Percentiles rank a stretch among this genome's conserved stretches.
These are phyloP conservation scores for Talaromyces marneffei DNA, from an alignment of 2,329 filamentous ascomycete species.

Conservation along the genomic window DNA sequence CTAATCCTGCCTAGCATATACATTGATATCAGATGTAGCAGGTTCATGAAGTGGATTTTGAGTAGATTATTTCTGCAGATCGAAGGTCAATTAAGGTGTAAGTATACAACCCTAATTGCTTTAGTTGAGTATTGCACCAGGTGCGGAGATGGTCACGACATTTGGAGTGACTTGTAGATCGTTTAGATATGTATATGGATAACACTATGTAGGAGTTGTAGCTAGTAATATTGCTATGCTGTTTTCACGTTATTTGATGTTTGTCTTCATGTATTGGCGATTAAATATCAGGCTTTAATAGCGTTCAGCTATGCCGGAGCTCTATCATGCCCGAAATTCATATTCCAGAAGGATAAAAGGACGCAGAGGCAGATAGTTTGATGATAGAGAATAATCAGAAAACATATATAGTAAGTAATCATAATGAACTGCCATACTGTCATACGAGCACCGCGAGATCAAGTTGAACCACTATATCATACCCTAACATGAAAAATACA, in stretches of 20 bases:
- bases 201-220: background rate
- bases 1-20: background rate
- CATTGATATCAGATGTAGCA: background rate
- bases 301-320: background rate
- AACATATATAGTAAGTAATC: too few relatives aligned
- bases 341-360: background rate
- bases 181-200: background rate
- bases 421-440: too few relatives aligned
- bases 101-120: background rate
- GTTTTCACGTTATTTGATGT: too few relatives aligned
- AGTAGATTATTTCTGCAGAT: background rate
- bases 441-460: background rate
- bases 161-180: background rate
- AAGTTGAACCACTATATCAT: too few relatives aligned
- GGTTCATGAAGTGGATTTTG: background rate
- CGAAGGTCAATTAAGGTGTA: background rate
- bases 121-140: background rate
- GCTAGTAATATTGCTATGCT: background rate
- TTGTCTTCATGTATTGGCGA: too few relatives aligned
- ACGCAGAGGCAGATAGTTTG: too few relatives aligned
- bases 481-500: too few relatives aligned
- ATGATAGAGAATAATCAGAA: too few relatives aligned
- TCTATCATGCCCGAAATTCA: background rate
- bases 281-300: background rate
- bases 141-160: conserved; percentile 8